Base-by-base conservation (phyloP, 768 basidiomycete species). In the Boletus reticulatus region DNA sequence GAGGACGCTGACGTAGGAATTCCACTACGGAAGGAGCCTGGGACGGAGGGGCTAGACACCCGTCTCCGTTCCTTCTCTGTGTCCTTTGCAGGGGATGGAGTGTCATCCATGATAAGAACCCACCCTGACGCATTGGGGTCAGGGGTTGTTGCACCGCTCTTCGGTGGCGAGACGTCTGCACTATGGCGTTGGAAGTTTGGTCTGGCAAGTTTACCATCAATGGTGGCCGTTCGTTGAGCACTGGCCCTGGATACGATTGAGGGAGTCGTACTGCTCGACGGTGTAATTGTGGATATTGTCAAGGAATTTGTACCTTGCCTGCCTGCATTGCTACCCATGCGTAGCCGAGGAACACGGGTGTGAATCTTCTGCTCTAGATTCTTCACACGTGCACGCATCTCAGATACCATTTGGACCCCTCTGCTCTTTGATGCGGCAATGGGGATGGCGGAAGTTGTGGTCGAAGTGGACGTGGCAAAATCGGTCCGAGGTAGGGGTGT, bases 361-460 rank as follows among this genome's bases (percentile, higher is more conserved):
- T 92, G 89, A 43, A 94, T 89, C 72, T 88, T 90, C 73, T 91
- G 89, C 64, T 93, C 89, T 38, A 94, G 73, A 62, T 86, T 88
- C 66, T 78, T 84, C 31, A 94, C 91, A 49, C 88, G 81, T 38
- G 89, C 90, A 41, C 92, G 84, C 88, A 94, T 92, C 68, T 94
- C 92, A 22, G 89, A 88, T 6, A 93, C 90, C 92, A 94, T 94
- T 66, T 94, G 91, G 4, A 92, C 89, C 27, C 91, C 92, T 68
- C 85, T 88, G 68, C 81, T 92, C 75, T 79, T 88, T 5, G 88
- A 80, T 13, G 81, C 73, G 4, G 80, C 80, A 51, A 78, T 61
- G 9, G 69, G 67, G 39, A 74, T 68, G 46, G 57, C 63, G 8
- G 68, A 62, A 10, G 72, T 58, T 32, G 61, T 48, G 22, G 75